phyloP scores from a whole-genome alignment of 148 eudicot genomes.

The Rhododendron vialii region DNA sequence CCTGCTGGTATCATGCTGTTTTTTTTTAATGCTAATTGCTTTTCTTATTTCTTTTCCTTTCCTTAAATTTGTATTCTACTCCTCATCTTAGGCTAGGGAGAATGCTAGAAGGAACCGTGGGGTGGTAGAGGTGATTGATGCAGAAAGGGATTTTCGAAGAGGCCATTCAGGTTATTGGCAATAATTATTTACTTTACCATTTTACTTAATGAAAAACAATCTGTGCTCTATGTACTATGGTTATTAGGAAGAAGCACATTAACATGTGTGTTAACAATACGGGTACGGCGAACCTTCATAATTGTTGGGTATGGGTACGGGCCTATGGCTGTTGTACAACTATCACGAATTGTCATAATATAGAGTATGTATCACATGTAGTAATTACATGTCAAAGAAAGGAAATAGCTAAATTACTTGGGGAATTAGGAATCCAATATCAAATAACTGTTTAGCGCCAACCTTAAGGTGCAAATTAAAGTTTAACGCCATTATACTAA shows the following conservation, averaged over 20 bases:
- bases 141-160: not conserved
- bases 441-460: not conserved
- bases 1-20: not conserved
- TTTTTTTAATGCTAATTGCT: not conserved
- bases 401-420: no score
- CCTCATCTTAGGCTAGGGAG: constrained; percentile 17
- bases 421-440: no score
- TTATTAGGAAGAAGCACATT: not conserved
- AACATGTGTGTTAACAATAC: not conserved
- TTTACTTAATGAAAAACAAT: not conserved
- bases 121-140: constrained; percentile 13
- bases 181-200: not conserved
- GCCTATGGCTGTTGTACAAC: no score
- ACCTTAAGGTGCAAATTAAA: not conserved
- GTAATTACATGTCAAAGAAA: no score
- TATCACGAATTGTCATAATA: no score
- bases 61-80: not conserved
- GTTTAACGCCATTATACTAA: not conserved
- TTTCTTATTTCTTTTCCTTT: not conserved
- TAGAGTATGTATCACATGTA: no score
- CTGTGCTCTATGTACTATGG: not conserved
- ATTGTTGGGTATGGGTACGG: not conserved
- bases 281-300: not conserved
- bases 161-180: constrained; percentile 12
- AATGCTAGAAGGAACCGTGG: constrained; percentile 9